Evolutionary conservation across 192 early-diverging fungal species (phyloP).

Genomic region (Linnemannia exigua): DNA sequence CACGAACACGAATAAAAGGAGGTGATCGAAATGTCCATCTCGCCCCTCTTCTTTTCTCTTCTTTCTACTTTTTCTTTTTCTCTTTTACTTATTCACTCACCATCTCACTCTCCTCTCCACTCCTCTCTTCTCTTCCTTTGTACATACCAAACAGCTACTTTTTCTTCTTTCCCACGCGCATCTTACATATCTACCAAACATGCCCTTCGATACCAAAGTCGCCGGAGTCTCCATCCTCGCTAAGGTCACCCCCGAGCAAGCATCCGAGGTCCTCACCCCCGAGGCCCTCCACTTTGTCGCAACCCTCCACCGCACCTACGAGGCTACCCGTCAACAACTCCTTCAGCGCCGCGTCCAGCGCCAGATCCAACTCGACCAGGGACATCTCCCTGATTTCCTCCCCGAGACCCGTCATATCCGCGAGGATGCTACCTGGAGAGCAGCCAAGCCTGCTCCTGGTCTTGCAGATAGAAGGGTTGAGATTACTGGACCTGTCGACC

Average conservation of each 20-base stretch:
- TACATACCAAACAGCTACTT: background rate
- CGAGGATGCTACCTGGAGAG: slow-evolving; percentile 91
- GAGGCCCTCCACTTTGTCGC: slow-evolving; percentile 91
- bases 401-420: slow-evolving; percentile 94
- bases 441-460: slow-evolving; percentile 90
- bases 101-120: too few relatives aligned
- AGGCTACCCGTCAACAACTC: slow-evolving; percentile 87
- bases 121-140: background rate
- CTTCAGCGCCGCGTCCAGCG: slow-evolving; percentile 83
- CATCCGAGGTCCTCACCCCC: slow-evolving; percentile 81
- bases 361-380: slow-evolving; percentile 85
- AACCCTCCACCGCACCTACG: slow-evolving; percentile 91
- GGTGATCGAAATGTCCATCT: background rate
- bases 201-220: slow-evolving; percentile 57
- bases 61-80: background rate
- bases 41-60: background rate
- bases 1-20: background rate
- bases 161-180: background rate
- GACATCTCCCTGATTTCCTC: slow-evolving; percentile 89
- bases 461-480: slow-evolving; percentile 94
- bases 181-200: background rate
- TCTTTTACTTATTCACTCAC: background rate
- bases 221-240: slow-evolving; percentile 81
- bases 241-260: slow-evolving; percentile 70
- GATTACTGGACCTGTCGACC: slow-evolving; percentile 97